Conservation (phyloP, 2,329 filamentous ascomycete genomes). For the Neonectria sp. region DNA sequence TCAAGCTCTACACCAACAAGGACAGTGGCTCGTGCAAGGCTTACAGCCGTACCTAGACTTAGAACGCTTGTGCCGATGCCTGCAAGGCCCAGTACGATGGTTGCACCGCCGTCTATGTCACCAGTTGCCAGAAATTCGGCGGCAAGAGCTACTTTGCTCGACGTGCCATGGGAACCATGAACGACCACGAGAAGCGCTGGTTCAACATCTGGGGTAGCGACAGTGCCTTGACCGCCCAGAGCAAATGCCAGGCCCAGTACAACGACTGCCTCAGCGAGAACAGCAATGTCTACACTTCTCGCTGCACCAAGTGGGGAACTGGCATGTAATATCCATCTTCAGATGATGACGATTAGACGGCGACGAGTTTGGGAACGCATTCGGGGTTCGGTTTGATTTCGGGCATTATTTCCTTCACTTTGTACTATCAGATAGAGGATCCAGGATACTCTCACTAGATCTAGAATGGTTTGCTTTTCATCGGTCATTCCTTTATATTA, state of each 20-base stretch:
- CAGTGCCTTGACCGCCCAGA: slow-evolving; percentile 49
- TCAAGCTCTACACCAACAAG: slow-evolving; percentile 67
- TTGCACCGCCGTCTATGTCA: slow-evolving; percentile 64
- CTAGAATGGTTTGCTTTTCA: not conserved
- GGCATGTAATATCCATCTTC: slow-evolving; percentile 35
- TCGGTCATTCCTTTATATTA: not conserved
- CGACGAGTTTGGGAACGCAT: not conserved
- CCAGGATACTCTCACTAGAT: not conserved
- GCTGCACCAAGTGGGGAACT: slow-evolving; percentile 58
- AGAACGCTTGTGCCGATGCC: slow-evolving; percentile 64
- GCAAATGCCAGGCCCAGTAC: slow-evolving; percentile 66
- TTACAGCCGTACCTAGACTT: slow-evolving; percentile 57
- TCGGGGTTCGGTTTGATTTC: not conserved
- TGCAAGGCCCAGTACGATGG: slow-evolving; percentile 67
- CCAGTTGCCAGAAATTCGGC: slow-evolving; percentile 60
- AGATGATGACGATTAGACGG: not conserved
- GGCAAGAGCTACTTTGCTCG: slow-evolving; percentile 46
- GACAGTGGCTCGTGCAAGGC: slow-evolving; percentile 60
- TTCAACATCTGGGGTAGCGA: slow-evolving; percentile 51
- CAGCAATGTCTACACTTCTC: slow-evolving; percentile 53
- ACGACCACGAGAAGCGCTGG: slow-evolving; percentile 42
- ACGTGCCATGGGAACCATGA: slow-evolving; percentile 42
- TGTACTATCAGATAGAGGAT: not conserved
- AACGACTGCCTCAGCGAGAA: slow-evolving; percentile 64
- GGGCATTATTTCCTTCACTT: not conserved